Conservation (phyloP, 2,329 filamentous ascomycete genomes). For the Biscogniauxia marginata region DNA sequence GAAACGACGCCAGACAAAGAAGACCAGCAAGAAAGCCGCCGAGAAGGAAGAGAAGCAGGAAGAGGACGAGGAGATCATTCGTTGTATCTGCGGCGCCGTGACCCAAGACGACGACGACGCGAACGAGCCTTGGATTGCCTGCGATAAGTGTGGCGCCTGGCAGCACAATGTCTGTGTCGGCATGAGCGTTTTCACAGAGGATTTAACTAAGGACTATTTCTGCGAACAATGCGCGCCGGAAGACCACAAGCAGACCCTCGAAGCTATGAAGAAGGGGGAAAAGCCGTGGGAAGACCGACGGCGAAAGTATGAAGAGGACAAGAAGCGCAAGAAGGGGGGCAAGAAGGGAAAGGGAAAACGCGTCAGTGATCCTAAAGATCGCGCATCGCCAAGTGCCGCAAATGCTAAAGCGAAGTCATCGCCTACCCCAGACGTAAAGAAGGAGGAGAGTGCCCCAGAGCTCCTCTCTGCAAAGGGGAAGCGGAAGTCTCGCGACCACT, state of each 20-base stretch:
- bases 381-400: constrained; percentile 42
- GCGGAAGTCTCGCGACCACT: constrained; percentile 57
- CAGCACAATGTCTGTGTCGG: constrained; percentile 97
- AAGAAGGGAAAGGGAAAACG: constrained; percentile 66
- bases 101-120: constrained; percentile 80
- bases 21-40: constrained; percentile 56
- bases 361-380: constrained; percentile 61
- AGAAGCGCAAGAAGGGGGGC: constrained; percentile 58
- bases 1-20: constrained; percentile 48
- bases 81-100: constrained; percentile 88
- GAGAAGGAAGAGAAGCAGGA: constrained; percentile 55
- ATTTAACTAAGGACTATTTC: constrained; percentile 81
- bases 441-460: constrained; percentile 45
- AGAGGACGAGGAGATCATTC: constrained; percentile 72
- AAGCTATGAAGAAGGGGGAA: constrained; percentile 75
- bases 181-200: constrained; percentile 72
- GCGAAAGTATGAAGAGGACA: constrained; percentile 61
- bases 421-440: constrained; percentile 40
- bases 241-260: constrained; percentile 77
- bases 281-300: constrained; percentile 79
- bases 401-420: constrained; percentile 39
- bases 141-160: constrained; percentile 90
- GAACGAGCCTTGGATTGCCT: constrained; percentile 91
- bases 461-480: constrained; percentile 45
- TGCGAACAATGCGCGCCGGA: constrained; percentile 88